phyloP scores from a whole-genome alignment of 495 filamentous ascomycete species.

The Aspergillus heteromorphus region DNA sequence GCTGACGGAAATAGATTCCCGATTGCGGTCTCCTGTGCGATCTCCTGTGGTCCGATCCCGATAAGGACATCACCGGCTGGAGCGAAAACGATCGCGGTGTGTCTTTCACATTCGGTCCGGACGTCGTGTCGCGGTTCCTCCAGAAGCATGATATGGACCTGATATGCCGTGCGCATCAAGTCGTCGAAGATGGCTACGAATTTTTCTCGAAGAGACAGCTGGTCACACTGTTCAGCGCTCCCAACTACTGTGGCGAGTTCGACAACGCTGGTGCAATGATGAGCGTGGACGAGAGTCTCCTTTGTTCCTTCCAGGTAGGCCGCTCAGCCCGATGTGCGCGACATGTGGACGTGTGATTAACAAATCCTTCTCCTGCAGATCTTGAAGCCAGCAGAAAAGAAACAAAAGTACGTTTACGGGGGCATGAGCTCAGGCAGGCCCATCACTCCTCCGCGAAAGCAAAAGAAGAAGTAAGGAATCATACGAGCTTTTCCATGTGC shows the following conservation, averaged over 20 bases:
- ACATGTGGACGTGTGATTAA: neutral
- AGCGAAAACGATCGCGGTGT: constrained; percentile 98
- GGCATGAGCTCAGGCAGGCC: constrained; percentile 81
- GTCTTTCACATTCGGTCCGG: constrained; percentile 98
- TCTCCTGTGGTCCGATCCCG: constrained; percentile 96
- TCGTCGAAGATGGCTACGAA: constrained; percentile 98
- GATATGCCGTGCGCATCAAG: constrained; percentile 98
- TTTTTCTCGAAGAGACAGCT: constrained; percentile 99
- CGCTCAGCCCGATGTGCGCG: constrained; percentile 11
- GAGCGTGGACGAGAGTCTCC: constrained; percentile 98
- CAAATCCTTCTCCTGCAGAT: constrained; percentile 53
- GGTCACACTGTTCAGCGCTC: constrained; percentile 95
- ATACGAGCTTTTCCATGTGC: constrained; percentile 78
- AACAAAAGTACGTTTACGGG: constrained; percentile 99
- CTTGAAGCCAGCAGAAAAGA: constrained; percentile 99
- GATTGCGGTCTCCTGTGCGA: constrained; percentile 97
- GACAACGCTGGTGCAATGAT: constrained; percentile 99
- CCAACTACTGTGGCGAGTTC: constrained; percentile 99
- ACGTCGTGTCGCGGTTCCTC: constrained; percentile 95
- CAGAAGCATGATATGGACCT: constrained; percentile 99
- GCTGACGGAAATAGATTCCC: constrained; percentile 74
- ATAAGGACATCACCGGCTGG: constrained; percentile 99
- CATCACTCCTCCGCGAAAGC: constrained; percentile 86
- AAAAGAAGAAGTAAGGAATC: constrained; percentile 75
- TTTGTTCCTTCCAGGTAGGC: constrained; percentile 96